Base-by-base conservation (phyloP, 352 stramenopile genomes). In the Pythium dissotocum region DNA sequence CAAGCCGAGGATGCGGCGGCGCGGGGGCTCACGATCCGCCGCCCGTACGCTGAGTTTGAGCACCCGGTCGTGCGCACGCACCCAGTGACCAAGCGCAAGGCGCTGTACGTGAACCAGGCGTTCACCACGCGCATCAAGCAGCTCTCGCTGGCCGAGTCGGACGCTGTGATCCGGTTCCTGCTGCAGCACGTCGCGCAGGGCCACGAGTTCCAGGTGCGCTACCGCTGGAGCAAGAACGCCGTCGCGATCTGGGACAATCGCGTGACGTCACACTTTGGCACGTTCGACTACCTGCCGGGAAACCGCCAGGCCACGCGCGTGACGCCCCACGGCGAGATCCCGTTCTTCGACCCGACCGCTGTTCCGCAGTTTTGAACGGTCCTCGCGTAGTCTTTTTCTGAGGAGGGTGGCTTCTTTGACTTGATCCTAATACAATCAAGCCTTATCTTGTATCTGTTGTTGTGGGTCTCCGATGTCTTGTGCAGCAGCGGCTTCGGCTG, bases 51-150 rank as follows among this genome's bases (percentile, higher is more conserved):
- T n/a, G 74, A 76, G 61, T 78, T 75, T 5, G 71, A 77, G 46
- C 77, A 84, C 65, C 75, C 77, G 1, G 58, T 84, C 4, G 61
- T 84, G 5, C 75, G 77, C 28, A 84, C 73, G 9, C 77, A 84
- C 51, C 75, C 77, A 1, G 75, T 74, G 40, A 79, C 73, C 18
- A 70, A 73, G 26, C 66, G 71, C 48, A 80, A 80, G 63, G 67
- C 71, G 12, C 64, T 84, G 10, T 84, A 66, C 55, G 77, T 82
- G 24, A 84, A 84, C 56, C 49, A 61, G 3, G 65, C 51, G 1
- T 84, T 82, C 62, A 84, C 77, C 2, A 75, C 56, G 16, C 75
- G 75, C 18, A 84, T 84, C 53, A 57, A 54, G 30, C 62, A 82
- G 46, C 66, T 84, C 7, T 80, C 75, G 16, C 65, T 61, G 52